Evolutionary conservation across 2,329 filamentous ascomycete genomes (phyloP).

Genomic region (Eutypella sp.): DNA sequence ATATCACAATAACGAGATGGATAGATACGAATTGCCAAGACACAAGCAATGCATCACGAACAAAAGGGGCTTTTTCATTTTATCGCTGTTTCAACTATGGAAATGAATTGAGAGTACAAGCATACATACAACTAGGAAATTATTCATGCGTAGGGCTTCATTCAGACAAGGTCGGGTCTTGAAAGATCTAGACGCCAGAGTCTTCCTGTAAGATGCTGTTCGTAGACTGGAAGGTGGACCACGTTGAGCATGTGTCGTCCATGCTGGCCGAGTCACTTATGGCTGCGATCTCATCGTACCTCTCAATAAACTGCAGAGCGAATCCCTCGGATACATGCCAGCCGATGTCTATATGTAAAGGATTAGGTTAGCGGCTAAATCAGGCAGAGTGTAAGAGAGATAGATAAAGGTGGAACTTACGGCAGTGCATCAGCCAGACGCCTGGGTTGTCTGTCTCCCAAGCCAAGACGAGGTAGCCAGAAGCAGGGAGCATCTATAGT

Average conservation of each 20-base stretch:
- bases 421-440: constrained; percentile 35
- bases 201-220: constrained; percentile 19
- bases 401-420: constrained; percentile 1
- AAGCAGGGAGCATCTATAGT: constrained; percentile 31
- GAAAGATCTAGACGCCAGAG: constrained; percentile 21
- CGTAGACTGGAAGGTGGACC: constrained; percentile 19
- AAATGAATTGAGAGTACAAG: background rate
- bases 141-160: background rate
- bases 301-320: constrained; percentile 45
- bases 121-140: background rate
- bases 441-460: constrained; percentile 50
- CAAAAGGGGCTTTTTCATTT: background rate
- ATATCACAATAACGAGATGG: too few species aligned
- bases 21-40: background rate
- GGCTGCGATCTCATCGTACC: constrained; percentile 20
- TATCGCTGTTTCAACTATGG: background rate
- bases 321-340: constrained; percentile 46
- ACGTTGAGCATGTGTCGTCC: constrained; percentile 20
- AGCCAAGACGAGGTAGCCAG: constrained; percentile 43
- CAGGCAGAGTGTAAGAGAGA: constrained; percentile 23
- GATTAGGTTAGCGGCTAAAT: background rate
- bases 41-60: background rate
- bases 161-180: background rate
- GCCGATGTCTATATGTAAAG: constrained; percentile 34
- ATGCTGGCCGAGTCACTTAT: constrained; percentile 17